Percentiles rank a stretch among this genome's conserved stretches.
These are phyloP conservation scores for Esteya vermicola DNA, from an alignment of 2,329 filamentous ascomycete species.

Conservation along the genomic window DNA sequence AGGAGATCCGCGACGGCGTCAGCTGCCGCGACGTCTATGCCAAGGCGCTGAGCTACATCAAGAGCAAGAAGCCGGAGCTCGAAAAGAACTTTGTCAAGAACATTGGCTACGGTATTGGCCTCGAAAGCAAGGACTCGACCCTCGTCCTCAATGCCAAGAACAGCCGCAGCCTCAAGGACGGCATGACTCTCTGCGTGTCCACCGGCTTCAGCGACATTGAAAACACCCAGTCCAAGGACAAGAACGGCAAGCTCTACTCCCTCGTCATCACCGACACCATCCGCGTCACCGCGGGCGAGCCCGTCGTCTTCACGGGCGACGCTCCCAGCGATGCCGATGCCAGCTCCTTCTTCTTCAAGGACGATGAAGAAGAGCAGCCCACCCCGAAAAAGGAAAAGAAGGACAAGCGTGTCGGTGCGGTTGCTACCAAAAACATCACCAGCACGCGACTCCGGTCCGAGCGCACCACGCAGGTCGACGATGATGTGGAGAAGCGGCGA, in stretches of 20 bases:
- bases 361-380: conserved; percentile 77
- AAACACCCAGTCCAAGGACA: conserved; percentile 76
- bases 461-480: conserved; percentile 73
- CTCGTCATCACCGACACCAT: conserved; percentile 88
- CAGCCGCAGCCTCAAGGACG: conserved; percentile 68
- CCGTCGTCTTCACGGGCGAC: conserved; percentile 85
- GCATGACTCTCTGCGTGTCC: conserved; percentile 89
- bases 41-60: conserved; percentile 70
- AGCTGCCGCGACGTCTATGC: conserved; percentile 80
- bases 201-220: conserved; percentile 83
- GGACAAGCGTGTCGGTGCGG: conserved; percentile 67
- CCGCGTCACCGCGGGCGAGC: conserved; percentile 65
- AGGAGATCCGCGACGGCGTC: conserved; percentile 77
- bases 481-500: conserved; percentile 75
- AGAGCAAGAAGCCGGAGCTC: conserved; percentile 82
- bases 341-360: conserved; percentile 97
- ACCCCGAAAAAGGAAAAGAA: conserved; percentile 86
- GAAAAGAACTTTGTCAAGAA: conserved; percentile 93
- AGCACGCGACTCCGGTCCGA: conserved; percentile 87
- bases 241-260: conserved; percentile 78
- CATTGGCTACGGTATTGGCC: conserved; percentile 81
- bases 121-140: conserved; percentile 76
- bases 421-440: conserved; percentile 90
- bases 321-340: conserved; percentile 84
- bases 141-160: conserved; percentile 83